These are phyloP conservation scores for Solanum paucissectum DNA, from an alignment of 257 asterid species.

Conservation along the genomic window DNA sequence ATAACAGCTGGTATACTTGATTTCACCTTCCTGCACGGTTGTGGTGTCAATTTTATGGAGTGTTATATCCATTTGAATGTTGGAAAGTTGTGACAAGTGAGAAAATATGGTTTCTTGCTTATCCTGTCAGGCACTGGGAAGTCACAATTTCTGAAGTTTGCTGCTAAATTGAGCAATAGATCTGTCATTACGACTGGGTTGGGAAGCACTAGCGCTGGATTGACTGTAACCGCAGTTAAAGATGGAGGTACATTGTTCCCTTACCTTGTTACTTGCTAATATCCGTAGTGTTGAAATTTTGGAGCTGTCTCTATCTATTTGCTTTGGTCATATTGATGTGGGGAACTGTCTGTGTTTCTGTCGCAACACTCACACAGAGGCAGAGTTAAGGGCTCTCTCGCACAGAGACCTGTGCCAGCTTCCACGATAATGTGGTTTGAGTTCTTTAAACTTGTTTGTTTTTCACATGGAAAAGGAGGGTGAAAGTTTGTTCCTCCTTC, in stretches of 20 bases:
- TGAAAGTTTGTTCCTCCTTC: not conserved
- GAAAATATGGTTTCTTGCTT: slow-evolving; percentile 3
- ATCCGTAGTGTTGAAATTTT: not conserved
- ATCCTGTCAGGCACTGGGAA: slow-evolving; percentile 76
- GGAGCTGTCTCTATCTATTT: not conserved
- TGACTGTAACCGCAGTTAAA: slow-evolving; percentile 98
- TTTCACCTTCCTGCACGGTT: not conserved
- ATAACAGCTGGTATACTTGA: not conserved
- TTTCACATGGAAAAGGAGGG: not conserved
- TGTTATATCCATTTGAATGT: not conserved
- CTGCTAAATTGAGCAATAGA: slow-evolving; percentile 93
- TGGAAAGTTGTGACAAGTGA: slow-evolving; percentile 2
- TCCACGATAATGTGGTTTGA: not conserved
- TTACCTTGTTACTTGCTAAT: not conserved
- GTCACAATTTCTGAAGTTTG: slow-evolving; percentile 92
- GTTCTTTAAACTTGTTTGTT: not conserved
- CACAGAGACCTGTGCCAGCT: not conserved
- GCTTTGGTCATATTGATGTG: not conserved
- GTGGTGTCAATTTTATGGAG: not conserved
- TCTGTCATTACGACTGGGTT: slow-evolving; percentile 93
- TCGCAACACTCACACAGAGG: not conserved
- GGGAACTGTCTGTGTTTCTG: not conserved
- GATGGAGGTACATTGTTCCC: slow-evolving; percentile 68
- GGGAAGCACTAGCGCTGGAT: slow-evolving; percentile 99
- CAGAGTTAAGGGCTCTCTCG: not conserved